Conservation (phyloP, 2,329 filamentous ascomycete species). For the Lachnum nothofagi region DNA sequence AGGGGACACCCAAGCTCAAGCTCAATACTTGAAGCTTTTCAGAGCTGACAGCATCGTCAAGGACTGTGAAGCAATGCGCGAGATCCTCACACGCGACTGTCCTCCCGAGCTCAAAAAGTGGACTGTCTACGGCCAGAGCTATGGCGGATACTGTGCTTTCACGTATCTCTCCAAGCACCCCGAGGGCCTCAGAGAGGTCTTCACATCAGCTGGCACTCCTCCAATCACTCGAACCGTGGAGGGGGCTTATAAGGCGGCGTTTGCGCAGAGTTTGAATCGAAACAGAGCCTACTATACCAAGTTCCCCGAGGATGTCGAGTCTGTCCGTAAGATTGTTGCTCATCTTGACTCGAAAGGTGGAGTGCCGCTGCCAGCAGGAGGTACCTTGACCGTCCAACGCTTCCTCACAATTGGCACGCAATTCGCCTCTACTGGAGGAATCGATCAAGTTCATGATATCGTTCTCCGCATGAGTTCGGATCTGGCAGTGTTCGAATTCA, state of each 20-base stretch:
- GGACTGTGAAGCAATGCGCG: slow-evolving; percentile 81
- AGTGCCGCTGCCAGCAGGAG: slow-evolving; percentile 68
- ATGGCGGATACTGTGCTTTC: slow-evolving; percentile 79
- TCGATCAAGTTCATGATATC: slow-evolving; percentile 67
- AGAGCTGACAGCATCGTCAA: slow-evolving; percentile 85
- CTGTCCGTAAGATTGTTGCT: slow-evolving; percentile 60
- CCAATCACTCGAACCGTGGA: slow-evolving; percentile 68
- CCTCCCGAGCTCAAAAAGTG: slow-evolving; percentile 69
- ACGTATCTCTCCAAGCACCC: slow-evolving; percentile 82
- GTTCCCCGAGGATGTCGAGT: slow-evolving; percentile 71
- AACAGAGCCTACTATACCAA: slow-evolving; percentile 69
- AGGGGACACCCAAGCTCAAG: slow-evolving; percentile 63
- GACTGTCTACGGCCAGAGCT: slow-evolving; percentile 81
- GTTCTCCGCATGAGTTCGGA: slow-evolving; percentile 68
- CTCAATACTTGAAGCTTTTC: slow-evolving; percentile 75
- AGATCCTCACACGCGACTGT: slow-evolving; percentile 65
- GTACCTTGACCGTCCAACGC: slow-evolving; percentile 64
- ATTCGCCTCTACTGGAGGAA: slow-evolving; percentile 73
- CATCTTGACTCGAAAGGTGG: slow-evolving; percentile 56
- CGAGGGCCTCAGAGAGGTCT: slow-evolving; percentile 73
- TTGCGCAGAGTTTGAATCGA: slow-evolving; percentile 63
- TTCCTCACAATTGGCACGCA: slow-evolving; percentile 72
- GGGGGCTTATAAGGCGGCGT: slow-evolving; percentile 69
- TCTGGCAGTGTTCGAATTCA: slow-evolving; percentile 65
- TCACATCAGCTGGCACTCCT: slow-evolving; percentile 77